Evolutionary conservation across 2,329 filamentous ascomycete species (phyloP).

Genomic region (Grosmannia penicillata): DNA sequence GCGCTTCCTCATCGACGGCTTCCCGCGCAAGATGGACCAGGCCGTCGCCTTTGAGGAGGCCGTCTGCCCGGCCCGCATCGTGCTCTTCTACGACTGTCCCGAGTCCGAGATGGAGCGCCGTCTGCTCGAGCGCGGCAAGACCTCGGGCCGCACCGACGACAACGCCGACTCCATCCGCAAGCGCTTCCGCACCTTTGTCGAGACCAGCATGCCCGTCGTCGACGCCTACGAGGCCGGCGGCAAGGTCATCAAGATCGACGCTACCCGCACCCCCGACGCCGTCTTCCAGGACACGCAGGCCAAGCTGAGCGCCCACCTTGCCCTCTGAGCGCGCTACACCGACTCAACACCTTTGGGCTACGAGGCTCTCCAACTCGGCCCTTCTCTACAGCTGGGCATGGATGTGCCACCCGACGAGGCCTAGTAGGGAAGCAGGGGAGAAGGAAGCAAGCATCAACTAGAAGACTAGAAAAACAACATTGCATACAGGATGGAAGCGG

Average conservation of each 20-base stretch:
- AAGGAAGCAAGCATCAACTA: too few relatives aligned
- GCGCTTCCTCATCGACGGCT: conserved; percentile 64
- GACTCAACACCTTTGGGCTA: too few relatives aligned
- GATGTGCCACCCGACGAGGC: too few relatives aligned
- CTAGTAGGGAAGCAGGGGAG: too few relatives aligned
- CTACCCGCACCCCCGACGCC: conserved; percentile 49
- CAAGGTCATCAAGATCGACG: conserved; percentile 67
- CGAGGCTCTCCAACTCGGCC: too few relatives aligned
- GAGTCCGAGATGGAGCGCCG: conserved; percentile 78
- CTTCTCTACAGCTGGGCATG: too few relatives aligned
- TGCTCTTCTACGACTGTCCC: conserved; percentile 88
- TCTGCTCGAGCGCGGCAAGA: conserved; percentile 80
- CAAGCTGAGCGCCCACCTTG: conserved; percentile 33
- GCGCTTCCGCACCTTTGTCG: conserved; percentile 84
- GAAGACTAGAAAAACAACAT: too few relatives aligned
- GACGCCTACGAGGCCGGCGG: conserved; percentile 64
- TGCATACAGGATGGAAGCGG: too few relatives aligned
- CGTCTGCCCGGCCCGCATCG: conserved; percentile 71
- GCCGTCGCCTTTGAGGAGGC: conserved; percentile 82
- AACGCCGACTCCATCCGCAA: conserved; percentile 94
- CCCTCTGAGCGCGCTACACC: conserved; percentile 20
- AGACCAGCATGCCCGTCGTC: conserved; percentile 96
- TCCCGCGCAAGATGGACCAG: conserved; percentile 96
- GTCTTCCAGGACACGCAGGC: conserved; percentile 40
- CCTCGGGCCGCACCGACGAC: conserved; percentile 80